Percentiles rank a stretch among this genome's conserved stretches.
Conservation (phyloP, 305 asterid genomes). For the Fraxinus nigra region DNA sequence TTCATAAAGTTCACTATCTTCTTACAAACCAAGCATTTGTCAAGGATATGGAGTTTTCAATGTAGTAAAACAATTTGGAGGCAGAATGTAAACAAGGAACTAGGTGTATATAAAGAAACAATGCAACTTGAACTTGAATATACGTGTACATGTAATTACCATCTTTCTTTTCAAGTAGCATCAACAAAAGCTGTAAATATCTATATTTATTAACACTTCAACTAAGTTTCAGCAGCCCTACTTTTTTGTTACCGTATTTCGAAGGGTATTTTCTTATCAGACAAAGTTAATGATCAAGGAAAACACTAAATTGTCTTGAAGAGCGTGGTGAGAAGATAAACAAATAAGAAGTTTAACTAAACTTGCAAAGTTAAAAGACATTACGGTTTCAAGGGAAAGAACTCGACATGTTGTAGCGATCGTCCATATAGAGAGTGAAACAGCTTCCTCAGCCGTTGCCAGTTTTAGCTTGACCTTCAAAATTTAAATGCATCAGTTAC, state of each 20-base stretch:
- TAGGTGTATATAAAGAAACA: neutral
- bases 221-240: neutral
- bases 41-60: neutral
- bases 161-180: neutral
- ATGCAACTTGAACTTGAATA: neutral
- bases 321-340: slow-evolving; percentile 4
- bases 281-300: slow-evolving; percentile 2
- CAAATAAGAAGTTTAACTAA: slow-evolving; percentile 16
- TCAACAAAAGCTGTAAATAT: neutral
- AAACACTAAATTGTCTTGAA: slow-evolving; percentile 5
- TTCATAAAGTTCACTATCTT: neutral
- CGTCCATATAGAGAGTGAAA: slow-evolving; percentile 82
- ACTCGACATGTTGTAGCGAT: slow-evolving; percentile 79
- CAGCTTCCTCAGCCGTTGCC: slow-evolving; percentile 91
- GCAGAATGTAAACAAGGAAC: neutral
- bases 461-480: slow-evolving; percentile 65
- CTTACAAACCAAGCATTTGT: neutral
- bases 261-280: neutral
- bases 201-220: neutral
- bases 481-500: slow-evolving; percentile 26
- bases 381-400: slow-evolving; percentile 90
- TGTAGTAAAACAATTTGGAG: neutral
- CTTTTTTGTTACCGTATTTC: neutral
- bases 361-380: slow-evolving; percentile 15
- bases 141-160: neutral